Evolutionary conservation across 345 rosid species (phyloP).

Genomic region (Triadica sebifera): DNA sequence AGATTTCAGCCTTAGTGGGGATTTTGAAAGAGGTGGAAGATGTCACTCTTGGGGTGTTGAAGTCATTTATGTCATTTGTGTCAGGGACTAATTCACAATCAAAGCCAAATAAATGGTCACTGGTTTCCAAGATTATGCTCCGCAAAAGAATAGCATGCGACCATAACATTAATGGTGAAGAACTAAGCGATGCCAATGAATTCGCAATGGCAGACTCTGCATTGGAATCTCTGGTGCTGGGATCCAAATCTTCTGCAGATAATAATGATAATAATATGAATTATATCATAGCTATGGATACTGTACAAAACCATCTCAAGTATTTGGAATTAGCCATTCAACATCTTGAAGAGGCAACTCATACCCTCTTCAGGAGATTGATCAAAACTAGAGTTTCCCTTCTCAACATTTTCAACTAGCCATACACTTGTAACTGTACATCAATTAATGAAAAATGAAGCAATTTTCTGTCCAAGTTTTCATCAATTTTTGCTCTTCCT

Average conservation of each 20-base stretch:
- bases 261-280: no score
- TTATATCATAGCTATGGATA: conserved; percentile 4
- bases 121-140: conserved; percentile 22
- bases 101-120: conserved; percentile 10
- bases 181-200: not conserved
- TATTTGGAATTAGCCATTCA: conserved; percentile 38
- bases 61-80: conserved; percentile 17
- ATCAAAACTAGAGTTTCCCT: conserved; percentile 47
- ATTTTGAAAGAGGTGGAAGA: conserved; percentile 19
- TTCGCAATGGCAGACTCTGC: conserved; percentile 21
- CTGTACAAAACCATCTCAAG: conserved; percentile 23
- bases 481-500: no score
- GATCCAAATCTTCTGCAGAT: not conserved
- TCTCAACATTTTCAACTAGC: conserved; percentile 37
- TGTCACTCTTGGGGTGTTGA: conserved; percentile 14
- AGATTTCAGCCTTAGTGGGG: not conserved
- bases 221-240: conserved; percentile 14
- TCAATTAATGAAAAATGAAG: not conserved
- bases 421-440: not conserved
- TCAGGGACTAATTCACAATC: not conserved
- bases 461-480: no score
- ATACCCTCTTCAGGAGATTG: conserved; percentile 31
- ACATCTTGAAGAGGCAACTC: conserved; percentile 41
- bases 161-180: not conserved
- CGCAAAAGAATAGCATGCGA: conserved; percentile 6